phyloP scores from a whole-genome alignment of 371 early-diverging fungal species.

The Circinella minor region DNA sequence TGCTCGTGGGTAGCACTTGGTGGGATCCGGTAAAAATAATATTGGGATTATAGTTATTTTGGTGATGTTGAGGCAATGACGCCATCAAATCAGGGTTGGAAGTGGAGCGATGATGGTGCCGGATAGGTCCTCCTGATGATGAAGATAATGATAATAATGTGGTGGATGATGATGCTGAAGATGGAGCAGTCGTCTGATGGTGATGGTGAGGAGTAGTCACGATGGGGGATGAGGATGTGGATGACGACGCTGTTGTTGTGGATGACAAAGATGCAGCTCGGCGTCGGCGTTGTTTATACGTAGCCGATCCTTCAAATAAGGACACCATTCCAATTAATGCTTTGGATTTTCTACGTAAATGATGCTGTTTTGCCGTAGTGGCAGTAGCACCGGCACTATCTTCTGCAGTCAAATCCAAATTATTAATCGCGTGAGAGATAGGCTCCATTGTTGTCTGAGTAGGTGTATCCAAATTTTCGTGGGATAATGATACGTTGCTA shows the following conservation, averaged over 20 bases:
- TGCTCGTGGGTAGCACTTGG: slow-evolving; percentile 1
- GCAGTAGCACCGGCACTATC: not conserved
- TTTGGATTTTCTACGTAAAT: slow-evolving; percentile 30
- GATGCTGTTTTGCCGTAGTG: not conserved
- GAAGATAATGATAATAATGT: no score
- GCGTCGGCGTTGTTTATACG: slow-evolving; percentile 76
- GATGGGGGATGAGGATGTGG: not conserved
- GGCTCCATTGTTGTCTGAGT: not conserved
- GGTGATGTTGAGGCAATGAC: not conserved
- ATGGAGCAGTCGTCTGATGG: not conserved
- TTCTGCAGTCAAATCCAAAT: slow-evolving; percentile 4
- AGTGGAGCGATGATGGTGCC: slow-evolving; percentile 16
- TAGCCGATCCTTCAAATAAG: slow-evolving; percentile 72
- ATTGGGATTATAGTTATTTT: not conserved
- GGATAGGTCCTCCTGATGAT: slow-evolving; percentile 4
- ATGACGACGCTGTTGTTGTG: not conserved
- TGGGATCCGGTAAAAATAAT: not conserved
- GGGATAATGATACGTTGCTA: slow-evolving; percentile 4
- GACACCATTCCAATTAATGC: slow-evolving; percentile 65
- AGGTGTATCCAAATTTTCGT: not conserved
- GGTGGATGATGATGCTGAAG: not conserved
- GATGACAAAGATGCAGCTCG: slow-evolving; percentile 35
- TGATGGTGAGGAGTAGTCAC: not conserved
- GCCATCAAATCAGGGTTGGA: slow-evolving; percentile 8
- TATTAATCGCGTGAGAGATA: slow-evolving; percentile 4